Evolutionary conservation across 2,329 filamentous ascomycete species (phyloP), one percentile per base, ranked within the genome.

Genomic region (Cordyceps sp.): DNA sequence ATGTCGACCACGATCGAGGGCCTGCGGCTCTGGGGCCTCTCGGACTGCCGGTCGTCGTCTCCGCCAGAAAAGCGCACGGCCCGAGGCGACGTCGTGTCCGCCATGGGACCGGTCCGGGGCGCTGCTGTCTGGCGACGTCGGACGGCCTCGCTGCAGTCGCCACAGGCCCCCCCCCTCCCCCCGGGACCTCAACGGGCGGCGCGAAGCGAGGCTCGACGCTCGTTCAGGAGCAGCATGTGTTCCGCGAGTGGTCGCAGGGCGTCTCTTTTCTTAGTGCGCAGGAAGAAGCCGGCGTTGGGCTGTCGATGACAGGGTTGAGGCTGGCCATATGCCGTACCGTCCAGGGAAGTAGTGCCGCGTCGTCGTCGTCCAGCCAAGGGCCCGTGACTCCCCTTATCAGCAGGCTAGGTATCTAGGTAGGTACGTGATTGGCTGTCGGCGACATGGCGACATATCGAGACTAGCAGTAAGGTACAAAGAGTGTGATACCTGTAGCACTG

Each of bases 21-120:
- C 16, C 58, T 53, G 32, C 52, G 49, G 36, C 44, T 49, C 36
- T 55, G 63, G 39, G 52, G 39, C 40, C 55, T 60, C 18, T 69
- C 63, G 30, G 49, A 36, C 17, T 53, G 55, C 23, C 46, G 39
- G 21, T 59, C 51, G 17, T 64, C 61, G 34, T 61, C 66, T 45
- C 53, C 50, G 37, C 61, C 58, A 29, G 64, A 64, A 44, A 74
- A 74, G 40, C 69, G 64, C 39, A 74, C 66, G 39, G 61, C 58
- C 42, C 68, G 62, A 31, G 68, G 64, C 10, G 67, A 67, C 23
- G 31, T 21, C 10, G 60, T 50, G 39, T 73, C 67, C 43, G 58
- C 49, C 45, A 56, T 55, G 31, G 18, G 21, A 23, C 21, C 21
- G 7, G 7, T 7, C 21, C 12, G 7, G 21, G 21, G 7, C 14